Evolutionary conservation across 345 rosid species (phyloP), one percentile per base, ranked within the genome.

Genomic region (Turnera subulata): DNA sequence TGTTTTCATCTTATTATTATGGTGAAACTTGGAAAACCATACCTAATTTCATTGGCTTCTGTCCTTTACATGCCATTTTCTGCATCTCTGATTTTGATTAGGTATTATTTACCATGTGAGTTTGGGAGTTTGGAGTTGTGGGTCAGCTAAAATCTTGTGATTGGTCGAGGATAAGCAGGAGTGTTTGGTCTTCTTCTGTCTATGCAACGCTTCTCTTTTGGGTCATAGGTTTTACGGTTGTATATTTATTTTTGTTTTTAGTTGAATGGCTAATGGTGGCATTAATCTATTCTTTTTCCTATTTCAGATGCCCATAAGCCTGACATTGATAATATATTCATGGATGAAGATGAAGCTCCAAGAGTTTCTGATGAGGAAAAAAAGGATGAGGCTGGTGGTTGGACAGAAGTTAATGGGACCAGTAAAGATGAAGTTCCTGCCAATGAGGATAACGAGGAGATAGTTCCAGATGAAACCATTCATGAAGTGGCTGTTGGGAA

Each of bases 401-500:
- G 78, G 88, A 63, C 70, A 22, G 94, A 87, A 70, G 82, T 76
- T 39, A 50, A 74, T 38, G 95, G 84, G 53, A 63, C 64, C 38
- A 72, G 35, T 61, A 62, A 70, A 61, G 87, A 74, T 73, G 87
- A 76, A 58, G 73, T 56, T 42, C 66, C 78, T 46, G 59, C 51
- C 35, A n/a, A 72, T 62, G 80, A 79, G 65, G 82, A 85, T 38
- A 58, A 64, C 57, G 82, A 87, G 69, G 86, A 82, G 52, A 45
- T 82, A 58, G 78, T 78, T 64, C 90, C 90, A 29, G 99, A 93
- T 69, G 85, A 75, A 56, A 84, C 80, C 8, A 84, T 90, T 78
- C 97, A 87, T 64, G 97, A 90, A 73, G 84, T 76, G 69, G 78
- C 91, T 7, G 82, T 93, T 37, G 97, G 97, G 22, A 90, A 70